Evolutionary conservation across 2,329 filamentous ascomycete species (phyloP).

Genomic region (Elsinoe batatas): DNA sequence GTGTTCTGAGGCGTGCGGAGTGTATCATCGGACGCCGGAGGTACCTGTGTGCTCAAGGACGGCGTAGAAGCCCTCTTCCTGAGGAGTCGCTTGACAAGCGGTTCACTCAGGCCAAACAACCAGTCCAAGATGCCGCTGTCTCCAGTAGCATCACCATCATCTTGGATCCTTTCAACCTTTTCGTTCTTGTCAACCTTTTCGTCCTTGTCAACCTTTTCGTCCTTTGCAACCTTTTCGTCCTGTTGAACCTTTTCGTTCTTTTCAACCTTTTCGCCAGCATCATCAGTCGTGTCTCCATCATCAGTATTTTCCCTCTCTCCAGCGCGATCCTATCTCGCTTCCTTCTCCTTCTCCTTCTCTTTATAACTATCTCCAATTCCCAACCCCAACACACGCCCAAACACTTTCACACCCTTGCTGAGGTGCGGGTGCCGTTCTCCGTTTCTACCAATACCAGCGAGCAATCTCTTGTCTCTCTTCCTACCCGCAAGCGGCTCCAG

Average conservation of each 20-base stretch:
- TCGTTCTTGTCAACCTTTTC: background rate
- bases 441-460: background rate
- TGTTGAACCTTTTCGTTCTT: background rate
- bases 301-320: background rate
- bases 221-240: background rate
- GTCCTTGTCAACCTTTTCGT: background rate
- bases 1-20: too few species aligned
- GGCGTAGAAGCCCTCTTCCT: too few species aligned
- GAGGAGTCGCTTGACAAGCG: too few species aligned
- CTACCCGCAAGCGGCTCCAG: conserved; percentile 36
- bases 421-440: conserved; percentile 21
- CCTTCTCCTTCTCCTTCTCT: conserved; percentile 2
- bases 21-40: too few species aligned
- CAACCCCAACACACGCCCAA: conserved; percentile 34
- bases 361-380: background rate
- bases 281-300: background rate
- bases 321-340: background rate
- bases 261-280: background rate
- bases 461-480: conserved; percentile 24
- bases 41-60: too few species aligned
- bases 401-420: conserved; percentile 35
- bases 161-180: background rate
- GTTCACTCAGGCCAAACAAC: too few species aligned
- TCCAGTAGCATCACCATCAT: background rate
- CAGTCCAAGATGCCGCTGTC: too few species aligned